Base-by-base conservation (phyloP, 116 monocot species). In the Zostera marina region DNA sequence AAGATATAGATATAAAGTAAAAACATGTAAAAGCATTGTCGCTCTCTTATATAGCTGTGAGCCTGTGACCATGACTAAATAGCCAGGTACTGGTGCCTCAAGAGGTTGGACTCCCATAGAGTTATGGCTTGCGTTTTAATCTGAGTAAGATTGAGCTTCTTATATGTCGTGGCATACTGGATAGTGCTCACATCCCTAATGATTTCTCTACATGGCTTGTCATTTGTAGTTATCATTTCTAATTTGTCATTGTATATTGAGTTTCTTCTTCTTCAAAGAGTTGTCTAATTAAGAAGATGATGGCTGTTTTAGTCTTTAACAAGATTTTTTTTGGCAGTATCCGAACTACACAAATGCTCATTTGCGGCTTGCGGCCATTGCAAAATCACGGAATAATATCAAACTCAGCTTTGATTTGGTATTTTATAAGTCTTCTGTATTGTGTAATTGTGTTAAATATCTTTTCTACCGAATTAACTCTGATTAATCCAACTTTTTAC, bases 291-390 rank as follows among this genome's bases (percentile, higher is more conserved):
- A 40, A 32, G 5, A n/a, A 39, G 14, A 38, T 56, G 26, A 38
- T 38, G 56, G 38, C 32, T 56, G 38, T 26, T 10, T 11, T n/a
- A 32, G 26, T 38, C 14, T 56, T 8, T n/a, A 24, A 26, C 23
- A 56, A 26, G 32, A 15, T 8, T 19, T 12, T 8, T 51, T 15
- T 56, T 56, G 56, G 40, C 71, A 96, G 96, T 96, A 77, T 62
- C 88, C 96, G 41, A 75, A 85, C 25, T 96, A 96, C 61, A 66
- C 77, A 20, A 89, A 96, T 82, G 89, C 85, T 24, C 82, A 89
- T 80, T 61, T 96, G 65, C 82, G 89, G 65, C 85, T 96, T 68
- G 89, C 85, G 59, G 89, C 96, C 7, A 82, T 96, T 51, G 73
- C 82, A 23, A 85, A 82, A 74, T 66, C 69, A 48, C 70, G 82